phyloP scores from a whole-genome alignment of 2,329 filamentous ascomycete species.

The Albophoma yamanashiensis region DNA sequence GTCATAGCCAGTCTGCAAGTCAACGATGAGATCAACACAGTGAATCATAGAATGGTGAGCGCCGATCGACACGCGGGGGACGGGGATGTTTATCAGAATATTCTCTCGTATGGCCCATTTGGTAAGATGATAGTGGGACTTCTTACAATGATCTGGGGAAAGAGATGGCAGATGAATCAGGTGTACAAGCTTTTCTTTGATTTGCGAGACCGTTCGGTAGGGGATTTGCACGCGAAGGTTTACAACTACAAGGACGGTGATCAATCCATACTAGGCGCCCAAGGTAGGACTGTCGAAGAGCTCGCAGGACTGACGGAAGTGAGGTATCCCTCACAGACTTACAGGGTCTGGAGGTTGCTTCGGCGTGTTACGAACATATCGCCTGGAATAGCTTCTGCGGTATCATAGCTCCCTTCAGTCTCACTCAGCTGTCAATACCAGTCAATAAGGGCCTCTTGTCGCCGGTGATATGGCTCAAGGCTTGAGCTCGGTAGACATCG shows the following conservation, averaged over 20 bases:
- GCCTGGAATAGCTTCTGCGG: background rate
- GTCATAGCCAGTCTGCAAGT: background rate
- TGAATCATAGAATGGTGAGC: background rate
- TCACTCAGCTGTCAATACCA: background rate
- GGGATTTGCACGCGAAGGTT: background rate
- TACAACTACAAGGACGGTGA: background rate
- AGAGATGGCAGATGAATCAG: background rate
- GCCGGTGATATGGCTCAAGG: no score
- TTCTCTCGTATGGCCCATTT: background rate
- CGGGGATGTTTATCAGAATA: background rate
- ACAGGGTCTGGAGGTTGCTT: background rate
- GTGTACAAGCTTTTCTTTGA: background rate
- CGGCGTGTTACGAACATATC: background rate
- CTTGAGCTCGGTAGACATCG: no score
- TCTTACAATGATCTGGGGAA: background rate
- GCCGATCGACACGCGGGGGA: background rate
- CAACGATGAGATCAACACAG: background rate
- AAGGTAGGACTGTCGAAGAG: background rate
- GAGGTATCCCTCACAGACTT: background rate
- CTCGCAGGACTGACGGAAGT: background rate
- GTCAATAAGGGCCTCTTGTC: background rate
- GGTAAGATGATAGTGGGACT: background rate
- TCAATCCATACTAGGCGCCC: background rate
- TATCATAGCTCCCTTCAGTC: background rate
- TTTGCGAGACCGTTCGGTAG: background rate